Base-by-base conservation (phyloP, 164 flowering plant species). In the Macadamia integrifolia region DNA sequence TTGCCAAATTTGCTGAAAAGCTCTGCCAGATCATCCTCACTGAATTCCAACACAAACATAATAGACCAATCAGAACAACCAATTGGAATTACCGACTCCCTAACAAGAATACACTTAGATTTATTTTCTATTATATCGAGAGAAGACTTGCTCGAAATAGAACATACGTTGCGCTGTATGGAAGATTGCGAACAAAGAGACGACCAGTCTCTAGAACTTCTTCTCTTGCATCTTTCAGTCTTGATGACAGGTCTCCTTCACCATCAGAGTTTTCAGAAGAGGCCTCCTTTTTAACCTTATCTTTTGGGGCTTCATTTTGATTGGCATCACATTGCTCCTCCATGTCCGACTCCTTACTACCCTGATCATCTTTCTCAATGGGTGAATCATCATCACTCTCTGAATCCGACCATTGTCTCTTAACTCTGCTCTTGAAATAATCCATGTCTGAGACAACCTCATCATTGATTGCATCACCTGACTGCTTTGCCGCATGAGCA, bases 181-280 rank as follows among this genome's bases (percentile, higher is more conserved):
- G 97, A 65, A 94, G 91, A 79, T 94, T 94, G 35, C 93, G 89
- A 13, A 92, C 84, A 80, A 92, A 94, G 50, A 94, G 97, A 17
- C 99, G 97, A 14, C 82, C 84, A 66, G 80, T 77, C 65, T 90
- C 84, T 52, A 86, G 75, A 67, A 58, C 68, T 72, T 76, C 83
- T 46, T 74, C 82, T 48, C 66, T 73, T 48, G 74, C 82, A 65
- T 77, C 80, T 72, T 71, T 63, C 13, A 50, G 8, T 44, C 60
- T 70, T 52, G 75, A 61, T 44, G 80, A 71, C 15, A 69, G 75
- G 23, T 69, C 70, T 40, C 9, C 80, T 68, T 77, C 82, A 62
- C 75, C 69, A 56, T 70, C 77, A 57, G 55, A 29, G 66, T 75
- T 80, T 65, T 70, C 72, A 46, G 66, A 12, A 61, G 59, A 56